Base-by-base conservation (phyloP, 495 filamentous ascomycete genomes). In the Podospora pseudoanserina region DNA sequence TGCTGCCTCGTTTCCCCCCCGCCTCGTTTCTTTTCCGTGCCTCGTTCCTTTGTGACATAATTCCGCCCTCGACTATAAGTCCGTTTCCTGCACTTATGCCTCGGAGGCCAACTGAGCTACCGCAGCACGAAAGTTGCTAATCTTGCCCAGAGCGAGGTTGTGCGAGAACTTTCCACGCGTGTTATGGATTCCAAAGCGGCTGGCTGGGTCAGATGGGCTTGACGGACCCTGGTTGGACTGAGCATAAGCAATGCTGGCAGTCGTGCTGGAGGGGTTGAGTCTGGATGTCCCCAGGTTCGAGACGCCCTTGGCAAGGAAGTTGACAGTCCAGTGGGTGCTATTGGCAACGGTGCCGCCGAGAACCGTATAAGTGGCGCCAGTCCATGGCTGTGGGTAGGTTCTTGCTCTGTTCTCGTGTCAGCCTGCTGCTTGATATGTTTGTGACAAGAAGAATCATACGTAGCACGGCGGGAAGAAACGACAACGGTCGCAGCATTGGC, bases 111-210 rank as follows among this genome's bases (percentile, higher is more conserved):
- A 60, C 67, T 74, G 71, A 39, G 71, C 65, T 30, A 80, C 75
- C 27, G 75, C 71, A 13, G 73, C 68, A 23, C 57, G 67, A 66
- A 82, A 83, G 65, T 82, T 71, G 44, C 76, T 74, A 19, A 79
- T 76, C 71, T 79, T 75, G 20, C 77, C 76, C 26, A 72, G 72
- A 15, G 75, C 75, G 27, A 83, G 67, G 68, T 83, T 79, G 23
- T 76, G 64, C 0, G 65, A 70, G 67, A 74, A 83, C 68, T 74
- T 79, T 11, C 74, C 78, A 57, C 74, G 70, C 23, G 74, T 72
- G 19, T 79, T 76, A 69, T 82, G 80, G 65, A 83, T 82, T 63
- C 77, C 68, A 57, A 83, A 76, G 20, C 77, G 76, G 63, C 75
- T 77, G 27, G 63, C 63, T 53, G 72, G 70, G 64, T 81, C 73